Conservation (phyloP, 306 rosid genomes). For the Prunus armeniaca region DNA sequence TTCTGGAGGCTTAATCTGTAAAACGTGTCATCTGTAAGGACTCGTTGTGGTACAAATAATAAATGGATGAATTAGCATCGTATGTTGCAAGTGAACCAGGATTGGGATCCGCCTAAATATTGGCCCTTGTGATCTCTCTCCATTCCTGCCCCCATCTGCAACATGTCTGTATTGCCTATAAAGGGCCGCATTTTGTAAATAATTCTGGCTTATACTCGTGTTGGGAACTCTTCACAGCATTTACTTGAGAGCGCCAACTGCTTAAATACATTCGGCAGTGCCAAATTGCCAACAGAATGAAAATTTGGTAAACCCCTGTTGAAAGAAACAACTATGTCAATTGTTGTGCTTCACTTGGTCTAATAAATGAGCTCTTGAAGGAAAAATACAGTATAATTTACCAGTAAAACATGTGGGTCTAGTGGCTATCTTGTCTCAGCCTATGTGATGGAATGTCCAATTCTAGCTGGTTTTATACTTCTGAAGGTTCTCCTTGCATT, state of each 20-base stretch:
- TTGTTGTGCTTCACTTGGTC: background rate
- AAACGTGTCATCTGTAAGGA: background rate
- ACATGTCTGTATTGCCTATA: slow-evolving; percentile 1
- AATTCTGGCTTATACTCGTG: background rate
- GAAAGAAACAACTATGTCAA: background rate
- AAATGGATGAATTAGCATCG: slow-evolving; percentile 13
- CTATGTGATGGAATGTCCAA: slow-evolving; percentile 43
- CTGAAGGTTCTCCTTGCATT: slow-evolving; percentile 42
- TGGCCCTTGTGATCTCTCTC: slow-evolving; percentile 9
- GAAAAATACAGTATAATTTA: slow-evolving; percentile 14
- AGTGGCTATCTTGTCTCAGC: slow-evolving; percentile 8
- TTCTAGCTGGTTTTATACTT: slow-evolving; percentile 64
- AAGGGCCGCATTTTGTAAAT: slow-evolving; percentile 16
- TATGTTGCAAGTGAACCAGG: slow-evolving; percentile 11
- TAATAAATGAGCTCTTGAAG: background rate
- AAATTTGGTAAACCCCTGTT: slow-evolving; percentile 10
- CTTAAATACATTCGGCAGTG: background rate
- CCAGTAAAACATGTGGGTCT: slow-evolving; percentile 25
- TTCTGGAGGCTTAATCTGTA: background rate
- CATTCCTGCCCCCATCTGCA: slow-evolving; percentile 1
- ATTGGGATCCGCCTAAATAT: slow-evolving; percentile 13
- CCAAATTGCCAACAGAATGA: background rate
- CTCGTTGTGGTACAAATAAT: background rate
- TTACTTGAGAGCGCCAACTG: background rate
- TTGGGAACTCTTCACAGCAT: background rate